Conservation (phyloP, 306 rosid genomes). For the Prosopis cineraria region DNA sequence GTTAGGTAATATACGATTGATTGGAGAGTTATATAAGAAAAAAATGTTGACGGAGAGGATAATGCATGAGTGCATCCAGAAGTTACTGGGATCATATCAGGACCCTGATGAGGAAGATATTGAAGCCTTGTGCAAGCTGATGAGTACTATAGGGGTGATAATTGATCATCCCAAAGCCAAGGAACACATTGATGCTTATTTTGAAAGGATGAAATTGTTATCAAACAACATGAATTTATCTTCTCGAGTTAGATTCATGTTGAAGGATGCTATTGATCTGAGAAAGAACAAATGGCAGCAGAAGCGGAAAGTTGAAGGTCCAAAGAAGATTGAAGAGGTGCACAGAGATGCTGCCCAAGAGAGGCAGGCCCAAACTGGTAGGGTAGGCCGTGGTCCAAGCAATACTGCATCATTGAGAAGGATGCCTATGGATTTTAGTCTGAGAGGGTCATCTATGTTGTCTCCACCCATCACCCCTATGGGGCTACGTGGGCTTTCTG, state of each 20-base stretch:
- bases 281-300: slow-evolving; percentile 95
- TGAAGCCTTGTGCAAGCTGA: slow-evolving; percentile 91
- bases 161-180: slow-evolving; percentile 91
- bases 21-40: slow-evolving; percentile 92
- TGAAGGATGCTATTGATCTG: slow-evolving; percentile 84
- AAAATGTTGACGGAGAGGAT: slow-evolving; percentile 93
- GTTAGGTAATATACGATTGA: slow-evolving; percentile 94
- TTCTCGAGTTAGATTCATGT: slow-evolving; percentile 92
- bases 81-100: slow-evolving; percentile 73
- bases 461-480: slow-evolving; percentile 66
- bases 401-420: slow-evolving; percentile 63
- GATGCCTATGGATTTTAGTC: slow-evolving; percentile 61
- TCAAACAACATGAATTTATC: slow-evolving; percentile 82
- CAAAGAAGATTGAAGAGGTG: slow-evolving; percentile 94
- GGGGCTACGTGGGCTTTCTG: slow-evolving; percentile 64
- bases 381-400: slow-evolving; percentile 75
- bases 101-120: slow-evolving; percentile 93
- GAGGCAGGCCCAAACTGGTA: slow-evolving; percentile 74
- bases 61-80: slow-evolving; percentile 85
- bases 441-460: slow-evolving; percentile 65
- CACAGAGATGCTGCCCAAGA: slow-evolving; percentile 98
- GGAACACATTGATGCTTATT: slow-evolving; percentile 79
- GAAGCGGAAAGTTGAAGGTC: slow-evolving; percentile 95
- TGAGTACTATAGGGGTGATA: slow-evolving; percentile 98
- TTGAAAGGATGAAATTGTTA: slow-evolving; percentile 59